A percentile compares a stretch with the other conserved stretches of the same genome.
These are phyloP conservation scores for Chaetomium sp. DNA, from an alignment of 2,329 filamentous ascomycete genomes.

Conservation along the genomic window DNA sequence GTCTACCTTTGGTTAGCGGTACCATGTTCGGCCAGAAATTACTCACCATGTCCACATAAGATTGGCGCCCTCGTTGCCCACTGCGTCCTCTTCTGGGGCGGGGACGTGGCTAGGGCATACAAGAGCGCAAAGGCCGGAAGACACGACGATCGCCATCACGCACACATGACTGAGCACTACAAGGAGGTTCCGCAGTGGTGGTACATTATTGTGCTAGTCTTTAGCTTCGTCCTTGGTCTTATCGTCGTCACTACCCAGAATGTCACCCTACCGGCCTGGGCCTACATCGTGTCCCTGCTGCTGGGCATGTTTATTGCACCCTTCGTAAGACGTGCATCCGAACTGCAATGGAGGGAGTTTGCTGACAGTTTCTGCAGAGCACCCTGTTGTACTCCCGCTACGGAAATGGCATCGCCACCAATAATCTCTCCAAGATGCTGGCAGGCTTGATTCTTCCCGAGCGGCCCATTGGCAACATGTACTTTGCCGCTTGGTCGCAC, in stretches of 20 bases:
- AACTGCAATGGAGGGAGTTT: not conserved
- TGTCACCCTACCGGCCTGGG: slow-evolving; percentile 51
- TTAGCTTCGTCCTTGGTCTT: slow-evolving; percentile 51
- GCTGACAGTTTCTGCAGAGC: slow-evolving; percentile 42
- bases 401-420: slow-evolving; percentile 60
- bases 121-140: slow-evolving; percentile 48
- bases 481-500: slow-evolving; percentile 61
- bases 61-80: slow-evolving; percentile 59
- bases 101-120: slow-evolving; percentile 52
- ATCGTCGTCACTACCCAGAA: slow-evolving; percentile 50
- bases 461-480: slow-evolving; percentile 58
- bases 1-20: not conserved
- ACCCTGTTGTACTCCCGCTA: slow-evolving; percentile 54
- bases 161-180: slow-evolving; percentile 55
- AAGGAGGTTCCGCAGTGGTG: slow-evolving; percentile 55
- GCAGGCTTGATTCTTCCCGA: slow-evolving; percentile 54
- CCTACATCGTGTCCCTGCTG: slow-evolving; percentile 49
- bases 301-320: slow-evolving; percentile 53
- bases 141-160: slow-evolving; percentile 55
- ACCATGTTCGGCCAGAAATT: not conserved
- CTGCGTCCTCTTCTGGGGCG: slow-evolving; percentile 57
- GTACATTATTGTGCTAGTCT: slow-evolving; percentile 47
- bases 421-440: slow-evolving; percentile 61
- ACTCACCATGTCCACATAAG: slow-evolving; percentile 36
- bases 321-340: slow-evolving; percentile 42